A percentile compares a stretch with the other conserved stretches of the same genome.
Conservation (phyloP, 345 rosid species). For the Physaria fendleri region DNA sequence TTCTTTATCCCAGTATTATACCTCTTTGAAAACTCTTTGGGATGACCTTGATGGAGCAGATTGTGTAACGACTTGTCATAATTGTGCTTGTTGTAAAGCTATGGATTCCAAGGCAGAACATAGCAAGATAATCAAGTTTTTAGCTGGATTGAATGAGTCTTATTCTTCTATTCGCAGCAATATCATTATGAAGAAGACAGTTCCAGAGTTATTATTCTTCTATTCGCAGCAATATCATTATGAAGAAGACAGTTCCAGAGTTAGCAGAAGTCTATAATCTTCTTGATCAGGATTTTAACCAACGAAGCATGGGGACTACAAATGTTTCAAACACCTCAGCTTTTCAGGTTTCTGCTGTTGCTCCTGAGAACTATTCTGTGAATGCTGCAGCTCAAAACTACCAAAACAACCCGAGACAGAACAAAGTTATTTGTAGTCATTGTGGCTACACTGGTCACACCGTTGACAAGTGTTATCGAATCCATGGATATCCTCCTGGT, state of each 20-base stretch:
- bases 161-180: not conserved
- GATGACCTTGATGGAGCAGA: not conserved
- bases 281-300: not conserved
- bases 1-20: not conserved
- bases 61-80: not conserved
- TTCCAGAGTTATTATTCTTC: not conserved
- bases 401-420: not conserved
- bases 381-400: not conserved
- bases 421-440: not conserved
- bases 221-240: not conserved
- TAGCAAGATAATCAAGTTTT: not conserved
- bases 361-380: fast-evolving
- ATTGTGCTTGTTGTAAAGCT: not conserved
- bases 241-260: not conserved
- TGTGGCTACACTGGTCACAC: not conserved
- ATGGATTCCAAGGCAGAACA: not conserved
- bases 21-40: not conserved
- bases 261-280: not conserved
- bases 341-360: fast-evolving
- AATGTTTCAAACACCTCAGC: not conserved
- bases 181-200: not conserved
- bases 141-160: not conserved
- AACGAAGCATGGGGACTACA: not conserved
- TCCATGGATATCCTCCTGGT: not conserved
- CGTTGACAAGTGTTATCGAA: not conserved